Conservation (phyloP, 306 rosid species). For the Medicago ruthenica region DNA sequence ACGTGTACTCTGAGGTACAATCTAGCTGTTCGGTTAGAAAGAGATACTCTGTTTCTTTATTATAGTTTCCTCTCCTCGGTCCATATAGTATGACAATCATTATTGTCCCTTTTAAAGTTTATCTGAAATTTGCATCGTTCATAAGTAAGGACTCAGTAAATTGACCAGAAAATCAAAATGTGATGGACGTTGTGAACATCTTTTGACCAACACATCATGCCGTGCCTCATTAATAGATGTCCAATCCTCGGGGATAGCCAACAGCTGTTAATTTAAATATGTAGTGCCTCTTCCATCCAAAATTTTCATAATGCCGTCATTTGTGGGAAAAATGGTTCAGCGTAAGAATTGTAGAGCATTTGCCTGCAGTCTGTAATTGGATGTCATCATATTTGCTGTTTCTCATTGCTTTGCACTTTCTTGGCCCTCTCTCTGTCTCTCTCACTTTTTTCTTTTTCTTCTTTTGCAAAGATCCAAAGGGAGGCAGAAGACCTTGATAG, state of each 20-base stretch:
- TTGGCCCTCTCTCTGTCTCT: not conserved
- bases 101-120: slow-evolving; percentile 32
- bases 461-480: slow-evolving; percentile 64
- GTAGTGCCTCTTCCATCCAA: not conserved
- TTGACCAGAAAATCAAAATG: slow-evolving; percentile 24
- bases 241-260: slow-evolving; percentile 24
- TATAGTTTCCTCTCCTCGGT: slow-evolving; percentile 38
- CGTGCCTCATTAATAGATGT: not conserved
- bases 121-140: slow-evolving; percentile 36
- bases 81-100: slow-evolving; percentile 17
- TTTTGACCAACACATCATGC: slow-evolving; percentile 5
- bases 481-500: slow-evolving; percentile 86
- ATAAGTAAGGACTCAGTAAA: slow-evolving; percentile 16
- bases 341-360: slow-evolving; percentile 16
- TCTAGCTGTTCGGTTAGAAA: slow-evolving; percentile 32
- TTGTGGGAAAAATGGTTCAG: not conserved
- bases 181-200: slow-evolving; percentile 10
- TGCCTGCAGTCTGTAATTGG: slow-evolving; percentile 4
- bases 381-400: slow-evolving; percentile 31
- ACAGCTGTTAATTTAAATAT: slow-evolving; percentile 2
- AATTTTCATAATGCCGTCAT: not conserved
- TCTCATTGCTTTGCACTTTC: slow-evolving; percentile 19
- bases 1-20: slow-evolving; percentile 74
- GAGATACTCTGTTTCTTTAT: slow-evolving; percentile 32
- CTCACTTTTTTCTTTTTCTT: not conserved